Evolutionary conservation across 2,329 filamentous ascomycete species (phyloP).

Genomic region (Ramularia collo-cygni): DNA sequence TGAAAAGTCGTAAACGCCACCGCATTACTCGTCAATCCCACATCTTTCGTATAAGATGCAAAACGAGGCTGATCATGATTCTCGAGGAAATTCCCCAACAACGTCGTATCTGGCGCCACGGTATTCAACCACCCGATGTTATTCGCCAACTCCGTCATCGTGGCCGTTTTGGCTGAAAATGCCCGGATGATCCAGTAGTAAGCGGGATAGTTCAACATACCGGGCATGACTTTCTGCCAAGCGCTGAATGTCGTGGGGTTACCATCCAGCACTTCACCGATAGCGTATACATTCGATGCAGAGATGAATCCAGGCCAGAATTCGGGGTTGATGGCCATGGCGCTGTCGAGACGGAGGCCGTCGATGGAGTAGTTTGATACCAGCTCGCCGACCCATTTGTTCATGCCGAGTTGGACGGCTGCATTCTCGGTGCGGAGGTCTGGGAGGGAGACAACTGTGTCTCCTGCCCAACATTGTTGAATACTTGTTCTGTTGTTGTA

Average conservation of each 20-base stretch:
- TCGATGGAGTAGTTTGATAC: conserved; percentile 55
- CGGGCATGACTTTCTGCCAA: conserved; percentile 37
- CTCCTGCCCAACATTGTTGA: conserved; percentile 47
- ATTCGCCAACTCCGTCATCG: conserved; percentile 32
- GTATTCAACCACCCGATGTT: conserved; percentile 22
- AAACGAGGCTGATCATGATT: conserved; percentile 34
- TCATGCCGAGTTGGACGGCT: conserved; percentile 44
- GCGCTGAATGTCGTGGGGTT: conserved; percentile 31
- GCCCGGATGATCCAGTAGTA: conserved; percentile 31
- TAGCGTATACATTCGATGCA: conserved; percentile 30
- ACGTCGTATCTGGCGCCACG: conserved; percentile 30
- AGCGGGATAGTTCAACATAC: conserved; percentile 42
- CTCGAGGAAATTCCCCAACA: conserved; percentile 34
- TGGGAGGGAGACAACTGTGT: conserved; percentile 48
- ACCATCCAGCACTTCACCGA: conserved; percentile 40
- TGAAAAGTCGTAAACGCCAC: conserved; percentile 53
- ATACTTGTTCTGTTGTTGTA: conserved; percentile 41
- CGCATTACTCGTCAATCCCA: conserved; percentile 51
- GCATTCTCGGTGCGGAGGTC: conserved; percentile 52
- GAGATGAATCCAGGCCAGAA: conserved; percentile 35
- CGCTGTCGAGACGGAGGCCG: conserved; percentile 44
- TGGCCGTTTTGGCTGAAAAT: conserved; percentile 29
- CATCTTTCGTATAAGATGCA: conserved; percentile 43
- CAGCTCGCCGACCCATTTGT: conserved; percentile 52
- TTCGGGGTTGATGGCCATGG: conserved; percentile 35